Percentiles rank a stretch among this genome's conserved stretches.
Evolutionary conservation across 192 early-diverging fungal genomes (phyloP).

Genomic region (Entophlyctis helioformis): DNA sequence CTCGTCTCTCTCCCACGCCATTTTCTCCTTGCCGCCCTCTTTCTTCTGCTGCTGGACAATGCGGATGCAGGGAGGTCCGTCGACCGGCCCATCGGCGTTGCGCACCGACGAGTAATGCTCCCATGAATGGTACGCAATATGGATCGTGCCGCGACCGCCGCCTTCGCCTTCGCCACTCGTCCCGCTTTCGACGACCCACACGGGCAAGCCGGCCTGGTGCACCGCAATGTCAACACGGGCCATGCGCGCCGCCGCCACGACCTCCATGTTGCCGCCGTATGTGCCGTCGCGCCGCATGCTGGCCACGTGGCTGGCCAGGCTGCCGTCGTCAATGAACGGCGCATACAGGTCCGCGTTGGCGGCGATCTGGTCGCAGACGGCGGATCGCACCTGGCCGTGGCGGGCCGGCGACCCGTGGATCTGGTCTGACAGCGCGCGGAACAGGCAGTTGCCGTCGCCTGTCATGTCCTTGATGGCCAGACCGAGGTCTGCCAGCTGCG

Average conservation of each 20-base stretch:
- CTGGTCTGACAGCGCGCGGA: conserved; percentile 19
- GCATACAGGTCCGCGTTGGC: conserved; percentile 8
- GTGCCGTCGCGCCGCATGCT: conserved; percentile 14
- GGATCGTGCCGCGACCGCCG: not conserved
- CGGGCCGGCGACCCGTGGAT: conserved; percentile 1
- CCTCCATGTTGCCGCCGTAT: conserved; percentile 21
- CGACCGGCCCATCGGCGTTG: not conserved
- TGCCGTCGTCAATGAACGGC: conserved; percentile 15
- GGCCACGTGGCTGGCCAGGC: conserved; percentile 5
- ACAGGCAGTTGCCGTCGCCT: conserved; percentile 30
- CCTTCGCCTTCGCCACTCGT: no score
- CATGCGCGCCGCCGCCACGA: conserved; percentile 15
- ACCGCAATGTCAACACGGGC: conserved; percentile 8
- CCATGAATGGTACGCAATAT: conserved; percentile 6
- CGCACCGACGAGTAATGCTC: conserved; percentile 2
- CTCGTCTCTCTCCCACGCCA: no score
- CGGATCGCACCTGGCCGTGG: conserved; percentile 5
- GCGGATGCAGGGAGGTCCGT: no score
- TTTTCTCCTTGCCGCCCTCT: no score
- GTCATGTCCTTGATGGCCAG: conserved; percentile 3
- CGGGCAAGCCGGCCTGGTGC: conserved; percentile 11
- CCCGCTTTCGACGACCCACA: conserved; percentile 7
- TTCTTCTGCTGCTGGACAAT: no score
- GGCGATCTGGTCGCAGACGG: conserved; percentile 9
- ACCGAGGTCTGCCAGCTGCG: conserved; percentile 4